Conservation (phyloP, 73 alveolate genomes). For the Loxodes magnus region DNA sequence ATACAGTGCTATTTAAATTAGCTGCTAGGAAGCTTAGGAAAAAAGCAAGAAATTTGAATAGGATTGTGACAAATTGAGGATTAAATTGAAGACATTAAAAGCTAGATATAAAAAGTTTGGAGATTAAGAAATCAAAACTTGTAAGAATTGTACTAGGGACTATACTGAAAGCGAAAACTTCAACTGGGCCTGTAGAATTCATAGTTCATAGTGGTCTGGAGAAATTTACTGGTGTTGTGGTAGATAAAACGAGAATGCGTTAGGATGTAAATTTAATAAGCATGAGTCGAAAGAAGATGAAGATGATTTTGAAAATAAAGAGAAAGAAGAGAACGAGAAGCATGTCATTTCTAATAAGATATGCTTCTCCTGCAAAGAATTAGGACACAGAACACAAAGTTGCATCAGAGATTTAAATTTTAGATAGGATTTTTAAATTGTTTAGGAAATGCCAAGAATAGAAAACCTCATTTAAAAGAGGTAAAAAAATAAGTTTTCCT, state of each 20-base stretch:
- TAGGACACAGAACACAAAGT: slow-evolving; percentile 27
- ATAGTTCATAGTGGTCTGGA: slow-evolving; percentile 47
- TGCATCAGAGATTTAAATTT: slow-evolving; percentile 51
- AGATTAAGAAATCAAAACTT: slow-evolving; percentile 20
- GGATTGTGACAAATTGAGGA: neutral
- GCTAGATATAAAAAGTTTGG: slow-evolving; percentile 4
- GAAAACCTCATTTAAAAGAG: too few relatives aligned
- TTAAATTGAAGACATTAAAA: neutral
- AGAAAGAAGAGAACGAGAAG: slow-evolving; percentile 18
- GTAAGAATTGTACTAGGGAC: slow-evolving; percentile 37
- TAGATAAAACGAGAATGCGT: slow-evolving; percentile 31
- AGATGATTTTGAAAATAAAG: slow-evolving; percentile 34
- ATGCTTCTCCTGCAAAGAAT: slow-evolving; percentile 38
- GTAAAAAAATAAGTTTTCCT: too few relatives aligned
- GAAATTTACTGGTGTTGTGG: slow-evolving; percentile 82
- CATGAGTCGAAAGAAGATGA: slow-evolving; percentile 54
- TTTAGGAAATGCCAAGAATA: slow-evolving; percentile 25
- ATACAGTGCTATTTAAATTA: too few relatives aligned
- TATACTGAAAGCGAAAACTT: slow-evolving; percentile 53
- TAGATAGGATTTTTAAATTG: slow-evolving; percentile 15
- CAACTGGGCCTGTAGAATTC: slow-evolving; percentile 62
- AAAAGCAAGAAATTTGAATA: neutral
- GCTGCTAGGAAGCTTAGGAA: neutral
- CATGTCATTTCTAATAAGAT: too few relatives aligned
- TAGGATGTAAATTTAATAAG: slow-evolving; percentile 48